Evolutionary conservation across 2,329 filamentous ascomycete species (phyloP).

Genomic region (Nakataea oryzae): DNA sequence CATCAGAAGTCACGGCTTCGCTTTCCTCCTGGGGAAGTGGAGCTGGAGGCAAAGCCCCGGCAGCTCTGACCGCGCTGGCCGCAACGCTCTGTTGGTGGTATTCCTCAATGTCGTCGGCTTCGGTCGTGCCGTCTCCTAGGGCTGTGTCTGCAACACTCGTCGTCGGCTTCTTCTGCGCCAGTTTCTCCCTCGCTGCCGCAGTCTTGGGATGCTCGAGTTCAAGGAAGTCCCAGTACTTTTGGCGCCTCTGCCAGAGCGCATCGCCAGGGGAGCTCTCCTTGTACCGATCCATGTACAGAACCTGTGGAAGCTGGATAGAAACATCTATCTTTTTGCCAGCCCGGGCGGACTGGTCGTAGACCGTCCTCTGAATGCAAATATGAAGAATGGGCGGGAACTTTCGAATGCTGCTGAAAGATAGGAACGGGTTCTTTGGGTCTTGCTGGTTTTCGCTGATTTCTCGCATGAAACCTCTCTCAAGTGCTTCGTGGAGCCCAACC

Average conservation of each 20-base stretch:
- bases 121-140: neutral
- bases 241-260: conserved; percentile 51
- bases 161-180: neutral
- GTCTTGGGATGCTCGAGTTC: conserved; percentile 1
- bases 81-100: neutral
- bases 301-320: conserved; percentile 68
- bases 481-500: conserved; percentile 68
- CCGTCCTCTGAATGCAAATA: conserved; percentile 77
- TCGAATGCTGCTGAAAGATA: conserved; percentile 59
- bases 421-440: conserved; percentile 31
- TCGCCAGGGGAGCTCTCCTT: conserved; percentile 56
- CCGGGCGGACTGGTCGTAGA: conserved; percentile 40
- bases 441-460: conserved; percentile 57
- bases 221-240: conserved; percentile 61
- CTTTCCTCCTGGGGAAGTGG: neutral
- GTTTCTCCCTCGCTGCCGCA: neutral
- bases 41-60: no score
- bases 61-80: neutral
- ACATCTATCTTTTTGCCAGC: conserved; percentile 61
- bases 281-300: conserved; percentile 80
- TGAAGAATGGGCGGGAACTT: conserved; percentile 78
- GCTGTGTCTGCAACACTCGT: neutral
- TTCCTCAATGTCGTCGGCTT: neutral
- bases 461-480: conserved; percentile 77
- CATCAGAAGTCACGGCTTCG: neutral